Base-by-base conservation (phyloP, 495 filamentous ascomycete genomes). In the Hyaloscypha bicolor region DNA sequence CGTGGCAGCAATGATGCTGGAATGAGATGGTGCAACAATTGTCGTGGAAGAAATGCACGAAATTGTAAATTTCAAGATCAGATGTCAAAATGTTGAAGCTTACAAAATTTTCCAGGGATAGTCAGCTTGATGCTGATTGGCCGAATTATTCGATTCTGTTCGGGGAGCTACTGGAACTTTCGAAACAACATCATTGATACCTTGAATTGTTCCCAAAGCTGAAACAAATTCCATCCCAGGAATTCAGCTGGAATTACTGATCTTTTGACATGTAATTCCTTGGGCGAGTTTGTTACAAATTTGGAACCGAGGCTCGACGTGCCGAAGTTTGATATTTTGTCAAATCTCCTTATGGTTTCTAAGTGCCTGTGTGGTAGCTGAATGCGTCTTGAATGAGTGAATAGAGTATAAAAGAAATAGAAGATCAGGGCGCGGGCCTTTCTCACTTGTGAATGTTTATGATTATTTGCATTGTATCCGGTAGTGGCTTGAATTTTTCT, bases 101-200 rank as follows among this genome's bases (percentile, higher is more conserved):
- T 9, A 25, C 3, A 56, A 56, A 9, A 12, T 29, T 56, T 56
- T 29, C 29, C 6, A 8, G 21, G 53, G 21, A 12, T 6, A 21
- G 25, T 25, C 25, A 53, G 51, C 19, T 53, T 4, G 51, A 53
- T 29, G 22, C 53, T 56, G 53, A 56, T 56, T 56, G 53, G 53
- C 53, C 16, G 21, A 53, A n/a, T 29, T 14, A 11, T 37, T 37
- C 12, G 35, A 12, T 37, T 6, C 35, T 48, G 16, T 19, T 48
- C 42, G 42, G 42, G 11, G 1, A 48, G 9, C 9, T 16, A 19
- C 42, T 16, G 8, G 42, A 48, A 48, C 42, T 48, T 48, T 48
- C 42, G 9, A 48, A 4, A 25, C 4, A 48, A 4, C 42, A 48
- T 48, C 42, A 4, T 16, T 48, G 9, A 12, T 12, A 37, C 12